Conservation (phyloP, 1,284 basidiomycete species). For the Salmacisia buchloeana region DNA sequence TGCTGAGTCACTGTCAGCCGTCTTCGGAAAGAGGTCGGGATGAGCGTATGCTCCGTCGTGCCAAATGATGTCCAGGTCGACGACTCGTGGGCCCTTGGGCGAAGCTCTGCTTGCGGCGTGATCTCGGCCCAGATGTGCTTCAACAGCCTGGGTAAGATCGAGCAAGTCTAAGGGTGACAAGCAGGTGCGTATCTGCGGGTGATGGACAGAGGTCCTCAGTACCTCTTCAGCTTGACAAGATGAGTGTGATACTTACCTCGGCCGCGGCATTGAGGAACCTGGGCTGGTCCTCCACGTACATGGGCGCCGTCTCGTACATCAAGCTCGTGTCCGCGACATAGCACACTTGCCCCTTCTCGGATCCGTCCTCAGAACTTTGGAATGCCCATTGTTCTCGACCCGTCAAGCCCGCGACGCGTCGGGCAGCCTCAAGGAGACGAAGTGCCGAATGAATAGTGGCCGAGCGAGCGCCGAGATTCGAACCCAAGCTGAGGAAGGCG, state of each 20-base stretch:
- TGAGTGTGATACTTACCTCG: background rate
- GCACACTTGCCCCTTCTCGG: slow-evolving; percentile 35
- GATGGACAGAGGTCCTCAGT: background rate
- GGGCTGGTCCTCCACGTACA: slow-evolving; percentile 90
- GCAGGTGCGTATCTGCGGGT: slow-evolving; percentile 65
- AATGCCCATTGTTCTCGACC: background rate
- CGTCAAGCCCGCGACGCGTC: slow-evolving; percentile 17
- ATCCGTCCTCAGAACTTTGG: background rate
- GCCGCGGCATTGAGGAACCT: slow-evolving; percentile 81
- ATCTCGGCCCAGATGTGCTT: slow-evolving; percentile 71
- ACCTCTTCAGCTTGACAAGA: background rate
- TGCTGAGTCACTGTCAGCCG: no score
- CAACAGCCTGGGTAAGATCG: slow-evolving; percentile 67
- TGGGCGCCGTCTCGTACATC: slow-evolving; percentile 87
- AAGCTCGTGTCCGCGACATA: slow-evolving; percentile 70
- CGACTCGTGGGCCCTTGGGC: slow-evolving; percentile 78
- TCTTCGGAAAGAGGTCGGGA: background rate
- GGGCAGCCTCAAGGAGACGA: slow-evolving; percentile 53
- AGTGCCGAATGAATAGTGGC: slow-evolving; percentile 73
- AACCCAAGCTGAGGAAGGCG: slow-evolving; percentile 59
- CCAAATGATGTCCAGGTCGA: slow-evolving; percentile 85
- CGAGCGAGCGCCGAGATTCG: slow-evolving; percentile 82
- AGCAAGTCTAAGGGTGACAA: slow-evolving; percentile 65
- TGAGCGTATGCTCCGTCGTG: slow-evolving; percentile 69
- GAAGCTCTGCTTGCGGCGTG: slow-evolving; percentile 58